Base-by-base conservation (phyloP, 225 moss, liverwort and hornwort genomes). In the Thuidium tamariscinum region DNA sequence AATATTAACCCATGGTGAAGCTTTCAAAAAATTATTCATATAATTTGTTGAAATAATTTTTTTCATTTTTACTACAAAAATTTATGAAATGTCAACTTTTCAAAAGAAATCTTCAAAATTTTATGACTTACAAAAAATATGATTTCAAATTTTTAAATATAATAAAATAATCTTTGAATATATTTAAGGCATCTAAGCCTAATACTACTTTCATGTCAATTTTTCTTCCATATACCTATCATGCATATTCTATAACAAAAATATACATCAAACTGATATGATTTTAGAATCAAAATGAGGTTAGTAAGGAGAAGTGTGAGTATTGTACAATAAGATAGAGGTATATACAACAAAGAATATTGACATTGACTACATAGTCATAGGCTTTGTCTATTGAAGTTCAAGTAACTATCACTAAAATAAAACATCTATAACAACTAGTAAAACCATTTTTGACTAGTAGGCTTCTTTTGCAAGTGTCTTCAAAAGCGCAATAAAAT, bases 341-440 rank as follows among this genome's bases (percentile, higher is more conserved):
- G 10, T 5, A 42, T 5, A 42, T 5, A 71, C 17, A 10, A 44
- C 6, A 29, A 42, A 44, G 0, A 71, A 71, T 29, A 46, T 72
- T 46, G 29, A 72, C 1, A 11, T 46, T 30, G 27, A 27, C 16
- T 16, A 27, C 2, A 14, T 0, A 9, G 2, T 42, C 5, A 70
- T 5, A 27, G 9, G 16, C 16, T 42, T 0, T 16, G 2, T 46
- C 2, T 0, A 17, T 29, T 46, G 18, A 18, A 30, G 11, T 72
- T 46, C 18, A 46, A 17, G n/a, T 46, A 29, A 30, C 18, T 30
- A 30, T 2, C 46, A 0, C 10, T 46, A 6, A 25, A 5, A 1
- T 17, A 71, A 71, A 29, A 44, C 6, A 71, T 2, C 27, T 1
- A 10, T 1, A 44, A 44, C 0, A 1, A 0, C 17, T 2, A 0